phyloP scores from a whole-genome alignment of 495 filamentous ascomycete genomes.

The Gamarada debralockiae region DNA sequence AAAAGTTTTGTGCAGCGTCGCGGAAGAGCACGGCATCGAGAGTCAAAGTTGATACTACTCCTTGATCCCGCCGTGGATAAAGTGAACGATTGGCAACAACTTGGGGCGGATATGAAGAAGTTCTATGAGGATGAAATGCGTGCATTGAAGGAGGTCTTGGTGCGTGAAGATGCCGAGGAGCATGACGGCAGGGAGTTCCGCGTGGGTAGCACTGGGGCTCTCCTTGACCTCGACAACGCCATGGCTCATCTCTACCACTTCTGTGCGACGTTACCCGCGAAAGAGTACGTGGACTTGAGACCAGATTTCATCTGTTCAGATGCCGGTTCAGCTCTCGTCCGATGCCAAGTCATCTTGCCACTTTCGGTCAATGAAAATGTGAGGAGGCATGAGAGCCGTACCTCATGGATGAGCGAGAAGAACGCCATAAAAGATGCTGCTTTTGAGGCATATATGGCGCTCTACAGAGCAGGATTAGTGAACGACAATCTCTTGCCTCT shows the following conservation, averaged over 20 bases:
- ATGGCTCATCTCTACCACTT: constrained; percentile 79
- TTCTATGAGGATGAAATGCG: constrained; percentile 70
- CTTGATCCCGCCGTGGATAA: constrained; percentile 34
- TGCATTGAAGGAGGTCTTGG: constrained; percentile 37
- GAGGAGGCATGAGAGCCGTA: constrained; percentile 48
- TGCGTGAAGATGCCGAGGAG: constrained; percentile 50
- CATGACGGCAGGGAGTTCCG: constrained; percentile 41
- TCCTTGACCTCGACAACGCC: constrained; percentile 68
- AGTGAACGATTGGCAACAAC: constrained; percentile 44
- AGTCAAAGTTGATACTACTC: constrained; percentile 71
- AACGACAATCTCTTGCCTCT: constrained; percentile 78
- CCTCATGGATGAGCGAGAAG: constrained; percentile 65
- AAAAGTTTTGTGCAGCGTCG: constrained; percentile 89
- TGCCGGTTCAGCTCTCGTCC: constrained; percentile 25
- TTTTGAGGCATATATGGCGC: constrained; percentile 71
- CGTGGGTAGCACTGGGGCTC: constrained; percentile 57
- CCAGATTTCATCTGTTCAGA: constrained; percentile 45
- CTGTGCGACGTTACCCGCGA: constrained; percentile 57
- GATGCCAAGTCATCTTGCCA: constrained; percentile 66
- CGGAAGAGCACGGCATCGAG: constrained; percentile 70
- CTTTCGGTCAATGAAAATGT: constrained; percentile 60
- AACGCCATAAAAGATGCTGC: constrained; percentile 79
- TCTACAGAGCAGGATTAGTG: constrained; percentile 68
- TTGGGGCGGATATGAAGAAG: constrained; percentile 72
- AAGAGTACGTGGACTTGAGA: constrained; percentile 45